Base-by-base conservation (phyloP, 2,329 filamentous ascomycete genomes). In the Aureobasidium mangrovei region DNA sequence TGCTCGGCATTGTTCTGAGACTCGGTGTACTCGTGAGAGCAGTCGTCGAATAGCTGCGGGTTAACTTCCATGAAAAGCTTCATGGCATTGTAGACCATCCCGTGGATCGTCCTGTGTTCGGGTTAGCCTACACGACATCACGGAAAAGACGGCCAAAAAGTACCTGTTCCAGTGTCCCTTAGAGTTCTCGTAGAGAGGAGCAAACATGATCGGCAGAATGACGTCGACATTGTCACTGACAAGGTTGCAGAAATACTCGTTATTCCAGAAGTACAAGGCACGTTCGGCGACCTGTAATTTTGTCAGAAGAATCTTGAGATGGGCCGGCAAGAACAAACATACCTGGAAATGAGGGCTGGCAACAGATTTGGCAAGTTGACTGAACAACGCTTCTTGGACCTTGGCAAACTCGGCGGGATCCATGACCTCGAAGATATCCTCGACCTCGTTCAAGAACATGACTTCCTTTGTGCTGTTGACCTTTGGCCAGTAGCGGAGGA, bases 41-140 rank as follows among this genome's bases (percentile, higher is more conserved):
- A 98, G 67, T 98, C 93, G 63, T 98, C 93, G 64, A 98, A 98
- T 26, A 98, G 81, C 69, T 96, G 91, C 7, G 93, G 93, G 69
- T 97, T 97, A 65, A 98, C 96, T 70, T 98, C 93, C 93, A 98
- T 98, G 72, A 98, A 98, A 36, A 98, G 81, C 70, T 98, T 98
- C 93, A 98, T 97, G 55, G 93, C 93, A 65, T 97, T 98, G 71
- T 97, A 97, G 8, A 98, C 93, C 91, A 98, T 97, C 68, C 93
- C 93, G 67, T 98, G 93, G 62, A 98, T 98, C 6, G 93, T 98
- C 65, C 93, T 97, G 60, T 53, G 7, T 4, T 7, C 4, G n/a
- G 18, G 41, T 60, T 53, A 57, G 60, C 32, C 27, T 8, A 7
- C 32, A 27, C 32, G n/a, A 6, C 35, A 27, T 39, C 33, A 29